Evolutionary conservation across 768 basidiomycete species (phyloP).

Genomic region (Solioccasus polychromus): DNA sequence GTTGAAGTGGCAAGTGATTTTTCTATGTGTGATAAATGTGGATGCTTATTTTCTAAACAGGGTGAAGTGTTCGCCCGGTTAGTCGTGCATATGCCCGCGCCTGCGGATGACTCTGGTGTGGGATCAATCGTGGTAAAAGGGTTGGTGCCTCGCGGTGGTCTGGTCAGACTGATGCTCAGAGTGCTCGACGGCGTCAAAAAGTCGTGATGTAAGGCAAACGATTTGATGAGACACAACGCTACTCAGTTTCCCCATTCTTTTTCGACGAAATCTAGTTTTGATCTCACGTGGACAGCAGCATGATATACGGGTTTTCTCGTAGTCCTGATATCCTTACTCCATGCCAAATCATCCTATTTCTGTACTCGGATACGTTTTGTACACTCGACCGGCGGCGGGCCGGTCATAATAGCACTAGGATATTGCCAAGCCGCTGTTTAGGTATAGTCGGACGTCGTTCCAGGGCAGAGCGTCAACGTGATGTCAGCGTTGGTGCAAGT

Average conservation of each 20-base stretch:
- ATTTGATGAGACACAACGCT: no score
- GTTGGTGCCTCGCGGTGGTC: conserved; percentile 24
- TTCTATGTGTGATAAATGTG: no score
- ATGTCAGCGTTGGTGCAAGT: conserved; percentile 19
- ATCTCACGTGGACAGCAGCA: neutral
- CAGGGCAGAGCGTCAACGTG: conserved; percentile 22
- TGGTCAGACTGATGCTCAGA: conserved; percentile 20
- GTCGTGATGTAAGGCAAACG: neutral
- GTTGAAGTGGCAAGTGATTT: conserved; percentile 67
- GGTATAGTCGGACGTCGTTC: conserved; percentile 10
- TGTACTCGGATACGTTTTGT: neutral
- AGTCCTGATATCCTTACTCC: neutral
- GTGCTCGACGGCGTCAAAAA: conserved; percentile 15
- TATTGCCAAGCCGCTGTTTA: neutral
- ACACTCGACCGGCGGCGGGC: neutral
- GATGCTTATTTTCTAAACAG: conserved; percentile 31
- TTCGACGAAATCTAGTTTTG: neutral
- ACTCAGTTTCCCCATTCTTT: no score
- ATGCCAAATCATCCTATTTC: neutral
- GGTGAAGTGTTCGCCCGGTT: conserved; percentile 82
- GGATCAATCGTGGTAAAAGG: conserved; percentile 6
- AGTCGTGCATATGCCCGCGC: conserved; percentile 49
- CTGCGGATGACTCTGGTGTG: conserved; percentile 1
- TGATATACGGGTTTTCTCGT: neutral
- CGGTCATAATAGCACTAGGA: neutral